phyloP scores from a whole-genome alignment of 768 basidiomycete species.

The Hericium erinaceus region DNA sequence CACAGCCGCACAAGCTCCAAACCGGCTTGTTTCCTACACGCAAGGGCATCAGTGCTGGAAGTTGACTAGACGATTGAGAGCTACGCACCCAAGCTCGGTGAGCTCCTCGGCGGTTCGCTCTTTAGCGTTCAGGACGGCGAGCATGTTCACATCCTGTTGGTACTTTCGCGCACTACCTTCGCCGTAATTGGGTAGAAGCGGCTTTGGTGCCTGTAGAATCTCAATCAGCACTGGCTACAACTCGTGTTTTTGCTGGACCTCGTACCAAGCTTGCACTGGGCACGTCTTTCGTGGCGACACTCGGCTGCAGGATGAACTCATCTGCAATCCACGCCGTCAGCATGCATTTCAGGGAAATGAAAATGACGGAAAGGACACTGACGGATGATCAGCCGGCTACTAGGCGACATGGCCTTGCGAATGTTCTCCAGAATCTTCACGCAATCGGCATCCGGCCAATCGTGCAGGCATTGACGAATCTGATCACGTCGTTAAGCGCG shows the following conservation, averaged over 20 bases:
- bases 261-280: too few relatives aligned
- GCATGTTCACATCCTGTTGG: neutral
- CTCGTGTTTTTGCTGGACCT: too few relatives aligned
- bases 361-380: conserved; percentile 5
- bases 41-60: neutral
- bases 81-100: neutral
- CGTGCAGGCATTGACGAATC: conserved; percentile 31
- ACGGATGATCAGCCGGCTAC: conserved; percentile 30
- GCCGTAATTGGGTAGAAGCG: neutral
- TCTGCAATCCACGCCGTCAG: conserved; percentile 17
- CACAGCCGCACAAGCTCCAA: neutral
- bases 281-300: too few relatives aligned
- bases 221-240: neutral
- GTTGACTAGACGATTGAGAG: neutral
- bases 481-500: conserved; percentile 4
- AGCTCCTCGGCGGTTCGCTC: neutral
- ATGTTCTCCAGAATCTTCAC: conserved; percentile 28
- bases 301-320: conserved; percentile 26
- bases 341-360: neutral
- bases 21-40: neutral
- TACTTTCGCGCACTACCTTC: neutral
- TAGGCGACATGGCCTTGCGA: conserved; percentile 25
- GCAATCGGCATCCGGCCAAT: conserved; percentile 32
- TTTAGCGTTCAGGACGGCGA: neutral
- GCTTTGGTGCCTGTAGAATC: neutral